Base-by-base conservation (phyloP, 208 protist species). In the Herpetomonas tarakana region DNA sequence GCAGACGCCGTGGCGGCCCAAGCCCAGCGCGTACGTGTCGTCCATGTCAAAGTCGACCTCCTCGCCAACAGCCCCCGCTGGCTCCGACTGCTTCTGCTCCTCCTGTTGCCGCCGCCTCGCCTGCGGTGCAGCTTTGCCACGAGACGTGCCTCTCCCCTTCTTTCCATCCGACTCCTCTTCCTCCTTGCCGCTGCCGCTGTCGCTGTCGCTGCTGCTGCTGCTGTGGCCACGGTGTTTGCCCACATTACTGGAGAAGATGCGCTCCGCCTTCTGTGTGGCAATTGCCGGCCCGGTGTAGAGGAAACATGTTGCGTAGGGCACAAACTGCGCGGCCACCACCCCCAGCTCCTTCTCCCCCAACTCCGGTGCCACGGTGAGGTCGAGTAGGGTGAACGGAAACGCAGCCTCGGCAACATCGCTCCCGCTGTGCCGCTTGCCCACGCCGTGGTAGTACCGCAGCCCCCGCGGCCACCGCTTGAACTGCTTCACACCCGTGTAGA, bases 291-390 rank as follows among this genome's bases (percentile, higher is more conserved):
- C 87, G 25, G 65, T 79, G 71, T 94, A 94, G 18, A 91, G 39
- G 41, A 94, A 81, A 49, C 83, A 94, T 19, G 83, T 94, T 21
- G 62, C 83, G 53, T 94, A 94, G 22, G 87, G 83, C 14, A 94
- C 41, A 26, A 70, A 74, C 24, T 66, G 62, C 24, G 76, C 69
- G 11, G 87, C 83, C 21, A 66, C 76, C 19, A 94, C 58, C 35
- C 87, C 87, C 19, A 83, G 68, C 60, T 94, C 73, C 3, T 56
- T 57, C 46, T 74, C 56, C 0, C 87, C 87, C 29, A 94, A 70
- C 62, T 83, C 74, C 30, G 78, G 79, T 16, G 87, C 73, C 21
- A 60, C 50, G 4, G 52, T 65, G 31, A 94, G 74, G 46, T 77
- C 61, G 1, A 90, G 62, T 18, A 94, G 68, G 3, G 83, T 94